These are phyloP conservation scores for Capsella rubella DNA, from an alignment of 441 rosid genomes.

Conservation along the genomic window DNA sequence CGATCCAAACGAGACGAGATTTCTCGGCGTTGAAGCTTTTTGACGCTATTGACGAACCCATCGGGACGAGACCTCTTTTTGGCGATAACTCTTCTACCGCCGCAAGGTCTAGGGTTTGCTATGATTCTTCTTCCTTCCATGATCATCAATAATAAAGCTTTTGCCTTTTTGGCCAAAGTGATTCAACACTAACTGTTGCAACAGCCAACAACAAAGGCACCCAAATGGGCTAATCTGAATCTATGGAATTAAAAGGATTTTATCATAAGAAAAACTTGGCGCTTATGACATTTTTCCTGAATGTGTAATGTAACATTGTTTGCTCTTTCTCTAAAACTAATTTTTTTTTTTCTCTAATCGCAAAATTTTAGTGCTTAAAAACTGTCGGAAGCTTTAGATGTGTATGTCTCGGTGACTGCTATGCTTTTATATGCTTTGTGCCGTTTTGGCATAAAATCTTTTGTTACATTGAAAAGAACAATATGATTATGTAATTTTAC, in stretches of 20 bases:
- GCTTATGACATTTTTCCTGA: slow-evolving; percentile 13
- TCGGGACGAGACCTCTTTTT: slow-evolving; percentile 60
- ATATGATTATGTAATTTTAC: not conserved
- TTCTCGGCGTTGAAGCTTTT: slow-evolving; percentile 83
- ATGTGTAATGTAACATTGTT: not conserved
- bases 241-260: not conserved
- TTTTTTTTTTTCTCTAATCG: not conserved
- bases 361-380: not conserved
- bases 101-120: slow-evolving; percentile 75
- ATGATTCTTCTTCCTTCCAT: slow-evolving; percentile 81
- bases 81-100: slow-evolving; percentile 65
- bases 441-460: not conserved
- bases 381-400: not conserved
- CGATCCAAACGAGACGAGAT: slow-evolving; percentile 72
- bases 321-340: not conserved
- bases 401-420: not conserved
- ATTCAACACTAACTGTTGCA: not conserved
- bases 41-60: slow-evolving; percentile 68
- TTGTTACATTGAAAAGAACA: not conserved
- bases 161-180: not conserved
- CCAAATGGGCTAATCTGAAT: slow-evolving; percentile 28
- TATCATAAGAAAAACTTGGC: not conserved
- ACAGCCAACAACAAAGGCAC: not conserved
- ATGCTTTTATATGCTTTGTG: not conserved
- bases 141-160: not conserved